Base-by-base conservation (phyloP, 176 grass and related monocot species). In the Eragrostis nindensis region DNA sequence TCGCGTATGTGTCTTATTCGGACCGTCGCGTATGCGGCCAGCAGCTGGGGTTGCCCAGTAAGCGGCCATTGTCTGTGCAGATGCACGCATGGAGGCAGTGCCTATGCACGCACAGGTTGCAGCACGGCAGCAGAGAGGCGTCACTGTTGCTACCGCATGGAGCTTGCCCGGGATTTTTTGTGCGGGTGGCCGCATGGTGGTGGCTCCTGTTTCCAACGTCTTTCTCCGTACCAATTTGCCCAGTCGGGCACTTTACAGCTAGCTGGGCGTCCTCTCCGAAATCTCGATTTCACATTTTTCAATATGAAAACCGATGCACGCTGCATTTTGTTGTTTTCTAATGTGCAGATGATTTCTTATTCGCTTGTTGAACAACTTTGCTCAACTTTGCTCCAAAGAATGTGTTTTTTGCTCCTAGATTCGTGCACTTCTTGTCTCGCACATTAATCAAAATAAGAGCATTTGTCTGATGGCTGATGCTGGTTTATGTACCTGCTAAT, bases 161-260 rank as follows among this genome's bases (percentile, higher is more conserved):
- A n/a, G n/a, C n/a, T 6, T 8, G 6, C 44, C 54, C 65, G 66
- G 62, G 63, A 64, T 76, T 62, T n/a, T n/a, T 49, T 21, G 66
- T 56, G 86, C 30, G 65, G 66, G 15, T 19, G 73, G 79, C 26
- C 11, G 49, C 70, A 43, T 24, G 12, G 43, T 32, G 62, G 53
- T 10, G 63, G 71, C 62, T 67, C 25, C 81, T 84, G 75, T 75
- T 75, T 48, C 87, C 70, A 48, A 85, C 54, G 55, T 39, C 71
- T 80, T 70, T 70, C 16, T 5, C 56, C 71, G 83, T 85, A 70
- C 76, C 70, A 52, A 75, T 42, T 39, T 80, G 85, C 39, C 21
- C 6, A 68, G 85, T 49, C 16, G 25, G 26, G 63, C 71, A 82
- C 87, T 89, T 89, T 85, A 85, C 87, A 89, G 87, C 87, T 81